These are phyloP conservation scores for Geoglossum cookeanum DNA, from an alignment of 2,329 filamentous ascomycete genomes.

Conservation along the genomic window DNA sequence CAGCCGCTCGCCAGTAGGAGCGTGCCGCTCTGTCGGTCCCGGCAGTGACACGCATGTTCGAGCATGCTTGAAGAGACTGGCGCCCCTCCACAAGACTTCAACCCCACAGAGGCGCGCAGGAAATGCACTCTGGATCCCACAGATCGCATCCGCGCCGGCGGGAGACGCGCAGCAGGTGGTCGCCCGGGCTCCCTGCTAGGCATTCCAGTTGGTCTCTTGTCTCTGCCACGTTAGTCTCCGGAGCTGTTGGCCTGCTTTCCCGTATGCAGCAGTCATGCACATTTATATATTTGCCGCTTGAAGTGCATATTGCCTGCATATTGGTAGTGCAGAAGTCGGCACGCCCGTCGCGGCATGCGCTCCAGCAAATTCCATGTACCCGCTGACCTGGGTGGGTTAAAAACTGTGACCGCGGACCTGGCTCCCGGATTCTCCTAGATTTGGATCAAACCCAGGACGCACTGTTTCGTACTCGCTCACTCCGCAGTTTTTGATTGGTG, in stretches of 20 bases:
- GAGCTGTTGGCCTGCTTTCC: not conserved
- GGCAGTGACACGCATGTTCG: not conserved
- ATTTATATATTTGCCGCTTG: not conserved
- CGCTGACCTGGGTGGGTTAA: not conserved
- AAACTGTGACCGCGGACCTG: not conserved
- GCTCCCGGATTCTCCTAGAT: not conserved
- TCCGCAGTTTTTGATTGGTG: not conserved
- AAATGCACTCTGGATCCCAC: not conserved
- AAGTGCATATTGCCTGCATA: not conserved
- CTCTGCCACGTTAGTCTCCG: not conserved
- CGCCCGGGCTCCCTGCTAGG: not conserved
- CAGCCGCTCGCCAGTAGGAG: not conserved
- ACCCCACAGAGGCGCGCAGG: not conserved
- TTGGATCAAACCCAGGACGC: not conserved
- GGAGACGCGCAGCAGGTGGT: not conserved
- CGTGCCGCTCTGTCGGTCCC: not conserved
- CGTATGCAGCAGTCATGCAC: constrained; percentile 1
- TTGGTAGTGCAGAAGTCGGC: not conserved
- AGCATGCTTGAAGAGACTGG: not conserved
- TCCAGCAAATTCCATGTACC: not conserved
- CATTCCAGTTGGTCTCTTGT: not conserved
- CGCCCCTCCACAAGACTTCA: not conserved
- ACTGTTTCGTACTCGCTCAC: not conserved
- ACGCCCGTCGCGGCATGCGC: not conserved
- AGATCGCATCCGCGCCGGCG: not conserved